Evolutionary conservation across 768 basidiomycete species (phyloP).

Genomic region (Leccinum ochraceum): DNA sequence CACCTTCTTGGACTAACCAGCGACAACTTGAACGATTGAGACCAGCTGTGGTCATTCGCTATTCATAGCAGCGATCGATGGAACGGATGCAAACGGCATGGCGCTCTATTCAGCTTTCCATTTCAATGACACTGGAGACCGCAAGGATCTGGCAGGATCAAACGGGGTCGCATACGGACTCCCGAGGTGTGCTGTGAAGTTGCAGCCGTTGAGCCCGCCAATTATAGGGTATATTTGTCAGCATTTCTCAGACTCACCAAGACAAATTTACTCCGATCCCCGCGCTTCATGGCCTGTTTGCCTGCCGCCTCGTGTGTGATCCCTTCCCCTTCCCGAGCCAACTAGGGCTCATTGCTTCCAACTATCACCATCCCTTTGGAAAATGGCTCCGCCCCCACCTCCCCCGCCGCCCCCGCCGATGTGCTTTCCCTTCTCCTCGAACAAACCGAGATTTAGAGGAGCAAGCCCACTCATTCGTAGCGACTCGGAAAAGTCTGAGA

Average conservation of each 20-base stretch:
- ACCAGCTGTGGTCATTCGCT: slow-evolving; percentile 4
- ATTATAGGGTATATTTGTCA: slow-evolving; percentile 28
- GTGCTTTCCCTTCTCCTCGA: slow-evolving; percentile 55
- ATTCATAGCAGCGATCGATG: slow-evolving; percentile 8
- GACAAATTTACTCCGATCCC: slow-evolving; percentile 28
- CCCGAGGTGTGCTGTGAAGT: slow-evolving; percentile 11
- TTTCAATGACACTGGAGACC: slow-evolving; percentile 15
- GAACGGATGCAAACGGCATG: slow-evolving; percentile 17
- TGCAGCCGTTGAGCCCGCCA: slow-evolving; percentile 11
- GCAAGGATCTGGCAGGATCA: slow-evolving; percentile 24
- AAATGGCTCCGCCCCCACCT: slow-evolving; percentile 51
- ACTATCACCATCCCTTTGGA: slow-evolving; percentile 27
- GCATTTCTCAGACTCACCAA: slow-evolving; percentile 16
- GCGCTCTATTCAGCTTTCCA: slow-evolving; percentile 14
- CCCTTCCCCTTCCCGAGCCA: slow-evolving; percentile 15
- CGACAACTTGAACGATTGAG: background rate
- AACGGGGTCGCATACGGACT: slow-evolving; percentile 17
- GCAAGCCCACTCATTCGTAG: slow-evolving; percentile 34
- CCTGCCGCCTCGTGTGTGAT: slow-evolving; percentile 35
- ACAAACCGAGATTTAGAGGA: slow-evolving; percentile 27
- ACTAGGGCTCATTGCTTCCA: slow-evolving; percentile 20
- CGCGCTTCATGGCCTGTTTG: slow-evolving; percentile 20
- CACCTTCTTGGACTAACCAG: background rate
- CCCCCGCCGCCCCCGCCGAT: slow-evolving; percentile 53
- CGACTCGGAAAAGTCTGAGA: slow-evolving; percentile 46